A percentile compares a stretch with the other conserved stretches of the same genome.
Conservation (phyloP, 768 basidiomycete species). For the Leccinum variicolor region DNA sequence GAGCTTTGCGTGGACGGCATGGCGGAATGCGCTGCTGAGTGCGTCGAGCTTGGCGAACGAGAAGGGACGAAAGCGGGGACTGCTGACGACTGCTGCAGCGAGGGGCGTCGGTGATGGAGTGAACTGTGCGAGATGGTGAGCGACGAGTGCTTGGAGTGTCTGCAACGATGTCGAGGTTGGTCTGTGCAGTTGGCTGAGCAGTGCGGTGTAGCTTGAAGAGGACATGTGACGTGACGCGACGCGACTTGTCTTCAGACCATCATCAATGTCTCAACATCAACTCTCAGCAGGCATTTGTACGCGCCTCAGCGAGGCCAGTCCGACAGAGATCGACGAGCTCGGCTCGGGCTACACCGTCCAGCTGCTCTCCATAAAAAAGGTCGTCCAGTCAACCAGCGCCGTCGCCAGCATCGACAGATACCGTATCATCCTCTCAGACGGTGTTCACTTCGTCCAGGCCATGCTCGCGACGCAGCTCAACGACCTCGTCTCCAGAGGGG, state of each 20-base stretch:
- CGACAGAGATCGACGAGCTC: constrained; percentile 25
- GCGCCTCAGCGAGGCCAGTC: constrained; percentile 43
- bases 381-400: constrained; percentile 37
- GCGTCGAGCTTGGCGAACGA: constrained; percentile 27
- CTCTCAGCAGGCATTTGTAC: constrained; percentile 58
- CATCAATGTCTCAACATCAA: constrained; percentile 39
- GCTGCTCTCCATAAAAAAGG: constrained; percentile 80
- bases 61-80: constrained; percentile 30
- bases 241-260: constrained; percentile 19
- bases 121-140: constrained; percentile 28
- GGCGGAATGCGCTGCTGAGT: constrained; percentile 28
- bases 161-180: constrained; percentile 14
- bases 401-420: constrained; percentile 49
- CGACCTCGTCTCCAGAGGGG: constrained; percentile 58
- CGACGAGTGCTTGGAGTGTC: constrained; percentile 27
- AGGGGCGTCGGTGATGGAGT: constrained; percentile 31
- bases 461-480: constrained; percentile 97
- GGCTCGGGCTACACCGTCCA: constrained; percentile 58
- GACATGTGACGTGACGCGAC: constrained; percentile 15
- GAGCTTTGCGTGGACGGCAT: constrained; percentile 31
- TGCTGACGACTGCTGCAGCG: constrained; percentile 31
- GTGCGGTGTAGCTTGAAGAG: constrained; percentile 19
- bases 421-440: constrained; percentile 89
- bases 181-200: constrained; percentile 27
- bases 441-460: constrained; percentile 79